phyloP scores from a whole-genome alignment of 78 protist species.

The Diacronema lutheri region DNA sequence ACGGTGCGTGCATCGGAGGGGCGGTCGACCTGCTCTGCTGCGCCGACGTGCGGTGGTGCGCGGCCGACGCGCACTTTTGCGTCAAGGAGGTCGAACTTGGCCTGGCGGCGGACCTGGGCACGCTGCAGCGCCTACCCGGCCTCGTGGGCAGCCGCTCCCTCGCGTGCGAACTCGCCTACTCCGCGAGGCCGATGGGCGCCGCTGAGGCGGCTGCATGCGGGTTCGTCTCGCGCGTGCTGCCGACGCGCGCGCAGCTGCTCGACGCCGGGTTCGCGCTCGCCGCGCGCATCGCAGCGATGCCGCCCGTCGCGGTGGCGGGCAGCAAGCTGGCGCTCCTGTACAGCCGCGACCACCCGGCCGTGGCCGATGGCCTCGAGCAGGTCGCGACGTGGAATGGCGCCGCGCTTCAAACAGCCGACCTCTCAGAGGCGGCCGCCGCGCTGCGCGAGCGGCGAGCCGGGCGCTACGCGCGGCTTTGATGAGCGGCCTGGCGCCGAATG shows the following conservation, averaged over 20 bases:
- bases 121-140: conserved; percentile 68
- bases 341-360: conserved; percentile 46
- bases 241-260: conserved; percentile 20
- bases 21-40: conserved; percentile 73
- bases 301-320: conserved; percentile 73
- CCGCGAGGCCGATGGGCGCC: conserved; percentile 52
- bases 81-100: conserved; percentile 71
- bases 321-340: conserved; percentile 51
- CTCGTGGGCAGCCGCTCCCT: conserved; percentile 35
- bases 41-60: conserved; percentile 63
- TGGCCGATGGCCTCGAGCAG: conserved; percentile 63
- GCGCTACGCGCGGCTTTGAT: too few species aligned
- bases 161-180: conserved; percentile 64
- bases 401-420: conserved; percentile 50
- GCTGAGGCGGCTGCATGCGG: conserved; percentile 41
- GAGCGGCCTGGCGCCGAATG: too few species aligned
- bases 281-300: conserved; percentile 45
- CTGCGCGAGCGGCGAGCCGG: too few species aligned
- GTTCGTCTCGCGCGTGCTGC: conserved; percentile 45
- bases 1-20: conserved; percentile 66
- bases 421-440: conserved; percentile 49
- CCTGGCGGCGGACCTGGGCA: conserved; percentile 81
- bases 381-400: conserved; percentile 67
- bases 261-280: conserved; percentile 51
- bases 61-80: conserved; percentile 53